Percentiles rank a stretch among this genome's conserved stretches.
Conservation (phyloP, 805 yeast species). For the Metschnikowia vanudenii region DNA sequence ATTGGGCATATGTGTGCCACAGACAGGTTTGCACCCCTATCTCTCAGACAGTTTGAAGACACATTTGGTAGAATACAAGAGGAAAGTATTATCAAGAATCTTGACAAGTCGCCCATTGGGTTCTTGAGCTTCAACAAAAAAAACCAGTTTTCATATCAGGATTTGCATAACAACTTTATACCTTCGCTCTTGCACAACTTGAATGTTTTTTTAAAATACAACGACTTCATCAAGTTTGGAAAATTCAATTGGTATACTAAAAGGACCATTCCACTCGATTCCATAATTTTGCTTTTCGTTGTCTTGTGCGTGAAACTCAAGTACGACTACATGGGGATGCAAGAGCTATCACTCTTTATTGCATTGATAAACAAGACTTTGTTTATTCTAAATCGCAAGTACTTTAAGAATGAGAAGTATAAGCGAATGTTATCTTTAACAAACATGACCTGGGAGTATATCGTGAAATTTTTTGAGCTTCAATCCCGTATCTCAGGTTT, state of each 20-base stretch:
- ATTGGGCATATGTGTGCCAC: constrained; percentile 6
- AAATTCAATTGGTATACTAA: constrained; percentile 61
- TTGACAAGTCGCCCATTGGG: constrained; percentile 37
- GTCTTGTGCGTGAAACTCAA: constrained; percentile 54
- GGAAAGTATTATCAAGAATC: constrained; percentile 38
- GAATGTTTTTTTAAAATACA: constrained; percentile 52
- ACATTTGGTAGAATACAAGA: constrained; percentile 40
- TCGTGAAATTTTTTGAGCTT: constrained; percentile 36
- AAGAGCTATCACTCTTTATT: constrained; percentile 38
- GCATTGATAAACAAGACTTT: constrained; percentile 42
- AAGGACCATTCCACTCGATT: constrained; percentile 60
- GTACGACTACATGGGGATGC: constrained; percentile 36
- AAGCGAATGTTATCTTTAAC: constrained; percentile 45
- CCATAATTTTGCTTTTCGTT: constrained; percentile 50
- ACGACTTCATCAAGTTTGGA: constrained; percentile 51
- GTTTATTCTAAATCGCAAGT: constrained; percentile 42
- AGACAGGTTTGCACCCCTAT: constrained; percentile 26
- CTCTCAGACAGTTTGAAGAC: constrained; percentile 39
- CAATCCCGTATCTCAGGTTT: constrained; percentile 29
- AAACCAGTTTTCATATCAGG: constrained; percentile 48
- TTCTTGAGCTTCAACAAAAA: constrained; percentile 34
- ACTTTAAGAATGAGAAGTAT: constrained; percentile 47
- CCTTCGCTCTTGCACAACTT: constrained; percentile 58
- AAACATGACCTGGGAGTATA: constrained; percentile 43
- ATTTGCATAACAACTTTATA: constrained; percentile 50